Evolutionary conservation across 352 stramenopile species (phyloP).

Genomic region (Phytophthora europaea): DNA sequence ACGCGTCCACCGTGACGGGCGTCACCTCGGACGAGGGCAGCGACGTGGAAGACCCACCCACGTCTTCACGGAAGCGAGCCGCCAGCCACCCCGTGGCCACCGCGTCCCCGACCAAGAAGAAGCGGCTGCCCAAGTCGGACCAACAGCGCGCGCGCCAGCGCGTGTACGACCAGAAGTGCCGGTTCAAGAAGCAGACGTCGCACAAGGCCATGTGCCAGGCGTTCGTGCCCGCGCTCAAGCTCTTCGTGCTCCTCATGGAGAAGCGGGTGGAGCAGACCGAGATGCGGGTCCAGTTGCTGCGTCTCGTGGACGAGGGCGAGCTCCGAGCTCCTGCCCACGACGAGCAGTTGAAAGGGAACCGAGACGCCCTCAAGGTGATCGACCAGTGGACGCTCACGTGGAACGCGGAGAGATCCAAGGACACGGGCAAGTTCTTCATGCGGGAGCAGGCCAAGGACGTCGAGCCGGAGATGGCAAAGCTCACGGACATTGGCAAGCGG

Average conservation of each 20-base stretch:
- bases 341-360: constrained; percentile 16
- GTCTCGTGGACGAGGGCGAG: constrained; percentile 23
- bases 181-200: constrained; percentile 23
- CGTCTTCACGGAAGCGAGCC: not conserved
- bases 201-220: not conserved
- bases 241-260: constrained; percentile 25
- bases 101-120: constrained; percentile 7
- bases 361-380: constrained; percentile 22
- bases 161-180: constrained; percentile 36
- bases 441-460: constrained; percentile 20
- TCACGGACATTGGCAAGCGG: constrained; percentile 5
- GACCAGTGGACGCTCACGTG: constrained; percentile 18
- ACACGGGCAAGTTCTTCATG: constrained; percentile 37
- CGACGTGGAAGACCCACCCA: constrained; percentile 24
- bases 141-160: constrained; percentile 23
- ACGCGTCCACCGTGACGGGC: constrained; percentile 10
- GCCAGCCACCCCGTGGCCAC: not conserved
- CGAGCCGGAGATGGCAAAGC: constrained; percentile 11
- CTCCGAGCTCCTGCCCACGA: not conserved
- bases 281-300: constrained; percentile 11
- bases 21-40: constrained; percentile 32
- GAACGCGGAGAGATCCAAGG: constrained; percentile 13
- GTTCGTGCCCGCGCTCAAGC: constrained; percentile 20
- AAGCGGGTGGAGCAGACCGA: constrained; percentile 23
- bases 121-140: constrained; percentile 18